These are phyloP conservation scores for Ambrosiella beaveri DNA, from an alignment of 2,329 filamentous ascomycete genomes.

Conservation along the genomic window DNA sequence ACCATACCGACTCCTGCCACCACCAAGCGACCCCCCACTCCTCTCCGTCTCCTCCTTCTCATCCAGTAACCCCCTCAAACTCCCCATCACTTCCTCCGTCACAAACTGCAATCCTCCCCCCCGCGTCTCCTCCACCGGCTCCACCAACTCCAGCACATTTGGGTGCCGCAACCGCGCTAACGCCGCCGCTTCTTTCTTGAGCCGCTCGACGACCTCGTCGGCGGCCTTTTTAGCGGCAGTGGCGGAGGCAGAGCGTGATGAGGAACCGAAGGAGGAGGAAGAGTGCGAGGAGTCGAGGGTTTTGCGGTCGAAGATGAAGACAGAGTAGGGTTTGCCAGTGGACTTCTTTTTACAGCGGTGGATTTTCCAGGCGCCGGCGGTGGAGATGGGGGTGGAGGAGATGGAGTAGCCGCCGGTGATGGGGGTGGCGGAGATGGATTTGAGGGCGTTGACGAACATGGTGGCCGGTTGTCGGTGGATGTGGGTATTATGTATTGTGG, in stretches of 20 bases:
- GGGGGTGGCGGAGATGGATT: conserved; percentile 79
- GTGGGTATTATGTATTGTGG: not conserved
- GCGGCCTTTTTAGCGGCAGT: conserved; percentile 59
- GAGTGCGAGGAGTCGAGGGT: conserved; percentile 45
- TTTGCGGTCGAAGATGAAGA: conserved; percentile 91
- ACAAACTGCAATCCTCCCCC: conserved; percentile 89
- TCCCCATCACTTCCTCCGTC: conserved; percentile 78
- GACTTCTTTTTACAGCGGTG: conserved; percentile 96
- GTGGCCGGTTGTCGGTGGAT: conserved; percentile 17
- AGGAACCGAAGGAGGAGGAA: conserved; percentile 22
- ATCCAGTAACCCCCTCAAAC: conserved; percentile 61
- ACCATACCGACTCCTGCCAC: conserved; percentile 58
- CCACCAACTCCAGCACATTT: conserved; percentile 77
- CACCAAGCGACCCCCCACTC: conserved; percentile 28
- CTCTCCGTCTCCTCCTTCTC: conserved; percentile 82
- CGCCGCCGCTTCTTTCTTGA: conserved; percentile 83
- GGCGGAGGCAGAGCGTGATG: conserved; percentile 25
- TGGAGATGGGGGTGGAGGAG: conserved; percentile 55
- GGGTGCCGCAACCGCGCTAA: conserved; percentile 80
- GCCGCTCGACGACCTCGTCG: conserved; percentile 76
- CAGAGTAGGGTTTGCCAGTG: conserved; percentile 71
- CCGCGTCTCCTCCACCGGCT: conserved; percentile 88
- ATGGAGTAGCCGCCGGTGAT: conserved; percentile 85
- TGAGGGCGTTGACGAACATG: conserved; percentile 90
- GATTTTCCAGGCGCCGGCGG: conserved; percentile 89